Conservation (phyloP, 2,329 filamentous ascomycete species). For the Hypoxylon sp. region DNA sequence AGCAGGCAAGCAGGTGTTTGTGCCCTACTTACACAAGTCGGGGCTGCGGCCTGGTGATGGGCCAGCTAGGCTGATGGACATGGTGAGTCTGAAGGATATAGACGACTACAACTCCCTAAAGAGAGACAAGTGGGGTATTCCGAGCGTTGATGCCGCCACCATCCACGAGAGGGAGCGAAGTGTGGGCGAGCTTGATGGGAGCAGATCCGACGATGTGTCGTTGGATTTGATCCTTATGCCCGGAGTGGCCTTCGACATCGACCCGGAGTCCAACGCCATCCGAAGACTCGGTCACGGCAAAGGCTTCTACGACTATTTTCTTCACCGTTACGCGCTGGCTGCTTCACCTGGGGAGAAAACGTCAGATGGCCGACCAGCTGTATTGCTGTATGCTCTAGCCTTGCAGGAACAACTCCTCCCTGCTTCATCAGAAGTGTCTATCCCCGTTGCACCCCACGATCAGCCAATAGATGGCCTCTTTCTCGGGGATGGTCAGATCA, state of each 20-base stretch:
- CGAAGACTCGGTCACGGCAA: slow-evolving; percentile 90
- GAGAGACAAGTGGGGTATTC: slow-evolving; percentile 91
- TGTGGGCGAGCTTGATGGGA: slow-evolving; percentile 66
- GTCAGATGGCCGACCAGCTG: slow-evolving; percentile 47
- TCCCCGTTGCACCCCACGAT: slow-evolving; percentile 81
- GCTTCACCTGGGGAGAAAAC: slow-evolving; percentile 45
- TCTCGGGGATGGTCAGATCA: slow-evolving; percentile 72
- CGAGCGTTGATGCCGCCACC: slow-evolving; percentile 75
- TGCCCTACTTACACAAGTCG: slow-evolving; percentile 83
- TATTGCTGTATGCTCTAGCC: slow-evolving; percentile 76
- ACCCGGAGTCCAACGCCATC: slow-evolving; percentile 60
- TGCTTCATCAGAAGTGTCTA: slow-evolving; percentile 62
- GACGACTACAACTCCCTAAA: slow-evolving; percentile 80
- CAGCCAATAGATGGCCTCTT: slow-evolving; percentile 81
- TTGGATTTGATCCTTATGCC: slow-evolving; percentile 92
- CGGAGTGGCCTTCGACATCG: slow-evolving; percentile 86
- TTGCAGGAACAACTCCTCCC: slow-evolving; percentile 84
- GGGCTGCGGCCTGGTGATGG: slow-evolving; percentile 56
- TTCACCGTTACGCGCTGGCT: slow-evolving; percentile 72
- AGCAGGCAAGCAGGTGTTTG: slow-evolving; percentile 83
- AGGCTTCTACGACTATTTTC: slow-evolving; percentile 95
- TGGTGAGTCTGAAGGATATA: slow-evolving; percentile 79
- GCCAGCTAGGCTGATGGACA: slow-evolving; percentile 84
- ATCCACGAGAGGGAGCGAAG: slow-evolving; percentile 74
- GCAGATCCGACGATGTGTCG: slow-evolving; percentile 54